Evolutionary conservation across 257 asterid genomes (phyloP), one percentile per base, ranked within the genome.

Genomic region (Thymus mandschuricus): DNA sequence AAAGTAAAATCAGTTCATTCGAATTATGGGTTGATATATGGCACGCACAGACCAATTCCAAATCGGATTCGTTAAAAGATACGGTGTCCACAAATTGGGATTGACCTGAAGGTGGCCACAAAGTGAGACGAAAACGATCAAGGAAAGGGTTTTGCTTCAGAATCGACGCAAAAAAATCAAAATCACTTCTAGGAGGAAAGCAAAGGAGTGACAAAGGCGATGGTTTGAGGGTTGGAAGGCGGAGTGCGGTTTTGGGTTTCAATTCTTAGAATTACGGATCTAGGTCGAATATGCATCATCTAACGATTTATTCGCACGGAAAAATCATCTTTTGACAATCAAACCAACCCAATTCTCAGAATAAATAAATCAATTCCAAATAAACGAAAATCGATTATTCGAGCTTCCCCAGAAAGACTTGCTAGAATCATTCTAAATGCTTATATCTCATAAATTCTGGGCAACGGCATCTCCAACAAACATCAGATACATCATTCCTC

Each of bases 11-110:
- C 34, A 55, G 33, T 55, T 55, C 38, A 55, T 28, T 3, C 28
- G 35, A 28, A 28, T 54, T 27, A 11, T 54, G 41, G n/a, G 60
- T 29, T 54, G 35, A 34, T 54, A 21, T 54, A 21, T 54, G 27
- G 35, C 60, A 55, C 60, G 29, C 29, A 55, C 60, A 12, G 60
- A 55, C 60, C 60, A 55, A 55, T 3, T 55, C 29, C 38, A 55
- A 28, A 12, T 9, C 3, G 60, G 4, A 27, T 55, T 6, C 12
- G 35, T 28, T 55, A 10, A 21, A 21, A 29, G 60, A 55, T 34
- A 55, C 9, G n/a, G 38, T 29, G 8, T n/a, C 10, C 7, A 28
- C 13, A 5, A 55, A 28, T 55, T n/a, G 3, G 11, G 15, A 6
- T 28, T 55, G 33, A 52, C 31, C 31, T 4, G 12, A 21, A 21